Evolutionary conservation across 2,329 filamentous ascomycete species (phyloP), one percentile per base, ranked within the genome.

Genomic region (Ceratocystis colombiana): DNA sequence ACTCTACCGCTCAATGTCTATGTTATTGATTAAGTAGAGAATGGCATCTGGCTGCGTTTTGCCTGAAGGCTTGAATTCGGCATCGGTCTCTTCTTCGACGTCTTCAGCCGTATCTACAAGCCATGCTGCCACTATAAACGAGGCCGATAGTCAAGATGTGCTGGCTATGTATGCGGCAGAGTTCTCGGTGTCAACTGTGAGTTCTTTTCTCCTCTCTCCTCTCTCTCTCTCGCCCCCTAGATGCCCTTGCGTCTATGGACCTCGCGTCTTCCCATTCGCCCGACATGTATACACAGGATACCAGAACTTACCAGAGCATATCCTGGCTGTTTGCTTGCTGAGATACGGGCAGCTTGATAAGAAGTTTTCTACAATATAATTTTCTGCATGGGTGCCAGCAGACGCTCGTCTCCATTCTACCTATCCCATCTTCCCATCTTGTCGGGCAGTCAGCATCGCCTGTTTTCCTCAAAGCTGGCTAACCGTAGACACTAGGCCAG

Each of bases 131-230:
- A 8, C 37, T 50, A 45, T 25, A 33, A 46, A 33, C 50, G 64
- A 66, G 22, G 62, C 55, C 4, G 66, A 67, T 61, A 67, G 66
- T 22, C 66, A 67, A 64, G 66, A 61, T 37, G 62, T 67, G 6
- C 55, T 67, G 50, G 66, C 53, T 6, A 64, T 61, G 20, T 67
- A 67, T 44, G 53, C 62, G 33, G 62, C 66, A 7, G 66, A 67
- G 46, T 67, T 67, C 57, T 67, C 66, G 10, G 61, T 55, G 44
- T 64, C 62, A 5, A 46, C 25, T 28, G 66, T 64, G 10, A 67
- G 62, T 62, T 59, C 55, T 10, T 30, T 30, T 37, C 30, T 59
- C 28, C 20, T 59, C 25, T n/a, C 55, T 37, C 17, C 17, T 30
- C 55, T 22, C 17, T 22, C 17, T 20, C 7, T 33, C 22, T 25